Base-by-base conservation (phyloP, 441 rosid genomes). In the Flueggea neowawraea region DNA sequence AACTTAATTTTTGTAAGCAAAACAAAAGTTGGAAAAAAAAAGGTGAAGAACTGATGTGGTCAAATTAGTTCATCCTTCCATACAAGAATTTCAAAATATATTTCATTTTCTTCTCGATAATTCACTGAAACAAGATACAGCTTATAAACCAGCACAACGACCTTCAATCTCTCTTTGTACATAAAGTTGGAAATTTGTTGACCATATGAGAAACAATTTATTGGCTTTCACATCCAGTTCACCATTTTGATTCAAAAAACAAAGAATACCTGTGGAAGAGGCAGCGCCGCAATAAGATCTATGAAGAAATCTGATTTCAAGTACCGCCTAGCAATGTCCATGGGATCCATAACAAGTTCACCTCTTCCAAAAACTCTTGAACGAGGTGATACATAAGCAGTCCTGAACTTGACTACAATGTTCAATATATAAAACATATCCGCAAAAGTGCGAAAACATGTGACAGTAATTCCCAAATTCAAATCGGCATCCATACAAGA, bases 351-450 rank as follows among this genome's bases (percentile, higher is more conserved):
- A n/a, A 89, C 95, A 48, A 91, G 96, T 63, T 91, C 97, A 2
- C 97, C 97, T 58, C 89, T 86, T 56, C 99, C 96, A 68, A 87
- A 89, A 41, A 86, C 87, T 72, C 96, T 82, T 5, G 94, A 89
- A 72, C 77, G 80, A 2, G 87, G 95, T 14, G 94, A 80, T 5
- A 91, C 87, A 61, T 82, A 91, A 71, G 89, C 97, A 15, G 98
- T 94, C 62, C 90, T 70, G 68, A 87, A 87, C 76, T 87, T 89
- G 47, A 91, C 63, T 13, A 81, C 72, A 57, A 91, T 72, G 39
- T 89, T 87, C 70, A 86, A 69, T 14, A 78, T 48, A 52, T 89
- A 89, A 62, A 91, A 89, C 31, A 81, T 60, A 76, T 91, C 92
- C 2, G 98, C 93, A 10, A 91, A 54, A 10, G 91, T 81, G 60